Base-by-base conservation (phyloP, 1,284 basidiomycete species). In the Phlebopus sp. region DNA sequence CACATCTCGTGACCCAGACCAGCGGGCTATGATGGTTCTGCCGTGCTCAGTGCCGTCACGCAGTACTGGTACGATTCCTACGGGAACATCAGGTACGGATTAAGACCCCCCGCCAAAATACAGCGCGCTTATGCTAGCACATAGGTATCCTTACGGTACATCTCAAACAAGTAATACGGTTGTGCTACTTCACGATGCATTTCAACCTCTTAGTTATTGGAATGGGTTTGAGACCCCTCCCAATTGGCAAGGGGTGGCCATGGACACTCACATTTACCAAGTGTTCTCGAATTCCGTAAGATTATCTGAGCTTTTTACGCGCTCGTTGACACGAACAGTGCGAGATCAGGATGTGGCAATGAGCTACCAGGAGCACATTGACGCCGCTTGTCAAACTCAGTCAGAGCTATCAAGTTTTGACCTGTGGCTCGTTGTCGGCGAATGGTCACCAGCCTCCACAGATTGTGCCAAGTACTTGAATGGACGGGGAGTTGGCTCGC, bases 381-480 rank as follows among this genome's bases (percentile, higher is more conserved):
- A 69, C 46, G 67, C 77, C 35, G 86, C 86, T 5, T 94, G 91
- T 62, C 55, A 53, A 45, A 68, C 74, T 42, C 73, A 67, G 8
- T 64, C 64, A 10, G 56, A 68, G 1, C 76, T 92, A 35, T 60
- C 75, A 0, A 59, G 60, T 5, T 85, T 82, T 56, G 74, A 83
- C 34, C 74, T 91, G 11, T 90, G 86, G 86, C 69, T 80, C 31
- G 71, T 93, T 43, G 86, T 92, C 32, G 91, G 91, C 47, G 91
- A 94, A 70, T 94, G 90, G 89, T 81, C 87, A 0, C 78, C 88
- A 29, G 90, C 90, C 0, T 70, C 79, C 46, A 94, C 84, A 8
- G 94, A 97, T 64, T 97, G 93, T 59, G 91, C 93, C 13, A 82
- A 72, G 57, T 92, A 83, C 53, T 70, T 91, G 49, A 90, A 90